Conservation (phyloP, 2,329 filamentous ascomycete species). For the Talaromyces verruculosus region DNA sequence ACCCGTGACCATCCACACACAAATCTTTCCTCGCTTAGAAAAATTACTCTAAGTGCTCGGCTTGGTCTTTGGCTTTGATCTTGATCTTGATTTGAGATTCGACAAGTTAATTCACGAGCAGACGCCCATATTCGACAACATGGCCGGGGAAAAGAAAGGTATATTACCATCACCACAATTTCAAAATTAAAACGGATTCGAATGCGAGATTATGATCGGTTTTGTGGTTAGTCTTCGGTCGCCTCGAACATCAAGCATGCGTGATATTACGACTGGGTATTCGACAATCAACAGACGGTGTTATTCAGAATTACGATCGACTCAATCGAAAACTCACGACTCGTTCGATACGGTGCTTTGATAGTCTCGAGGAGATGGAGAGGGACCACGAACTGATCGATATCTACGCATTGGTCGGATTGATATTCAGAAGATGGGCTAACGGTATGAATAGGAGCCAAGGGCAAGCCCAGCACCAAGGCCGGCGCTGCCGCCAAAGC, state of each 20-base stretch:
- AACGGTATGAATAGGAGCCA: constrained; percentile 19
- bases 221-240: constrained; percentile 23
- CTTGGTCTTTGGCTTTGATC: constrained; percentile 13
- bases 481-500: constrained; percentile 94
- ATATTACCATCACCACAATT: constrained; percentile 20
- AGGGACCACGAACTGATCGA: neutral
- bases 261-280: neutral
- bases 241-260: constrained; percentile 16
- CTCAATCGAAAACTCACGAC: neutral
- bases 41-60: constrained; percentile 13
- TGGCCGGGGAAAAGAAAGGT: constrained; percentile 52
- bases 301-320: neutral
- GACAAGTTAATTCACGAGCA: constrained; percentile 27
- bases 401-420: constrained; percentile 4
- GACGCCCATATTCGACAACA: constrained; percentile 44
- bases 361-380: constrained; percentile 15
- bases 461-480: constrained; percentile 58
- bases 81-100: constrained; percentile 19
- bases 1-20: constrained; percentile 21
- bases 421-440: constrained; percentile 6
- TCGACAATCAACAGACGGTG: neutral
- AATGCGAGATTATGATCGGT: constrained; percentile 24
- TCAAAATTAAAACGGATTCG: neutral
- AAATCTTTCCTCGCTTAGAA: constrained; percentile 23
- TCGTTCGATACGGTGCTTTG: constrained; percentile 7